Conservation (phyloP, 75 land plant genomes). For the Pinus tabuliformis region DNA sequence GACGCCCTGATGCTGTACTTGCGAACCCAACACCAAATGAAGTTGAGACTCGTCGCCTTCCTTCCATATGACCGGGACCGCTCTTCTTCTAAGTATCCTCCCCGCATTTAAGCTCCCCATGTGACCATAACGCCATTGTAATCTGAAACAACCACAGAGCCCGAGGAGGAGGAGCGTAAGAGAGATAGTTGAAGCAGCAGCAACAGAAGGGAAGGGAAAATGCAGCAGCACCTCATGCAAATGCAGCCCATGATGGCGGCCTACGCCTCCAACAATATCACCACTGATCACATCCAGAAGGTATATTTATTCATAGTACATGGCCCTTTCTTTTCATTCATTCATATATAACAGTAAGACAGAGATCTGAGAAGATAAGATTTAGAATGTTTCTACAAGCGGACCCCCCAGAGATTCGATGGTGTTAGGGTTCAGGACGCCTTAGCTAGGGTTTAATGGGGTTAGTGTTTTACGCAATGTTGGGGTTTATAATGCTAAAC, state of each 20-base stretch:
- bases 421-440: background rate
- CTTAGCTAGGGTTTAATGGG: background rate
- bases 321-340: background rate
- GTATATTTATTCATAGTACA: constrained; percentile 10
- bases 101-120: no score
- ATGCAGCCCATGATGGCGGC: constrained; percentile 64
- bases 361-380: background rate
- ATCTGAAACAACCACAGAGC: no score
- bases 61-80: no score
- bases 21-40: no score
- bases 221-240: constrained; percentile 50
- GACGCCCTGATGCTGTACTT: no score
- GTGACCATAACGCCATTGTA: no score
- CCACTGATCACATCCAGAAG: constrained; percentile 72
- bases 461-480: background rate
- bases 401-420: background rate
- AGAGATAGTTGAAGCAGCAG: no score
- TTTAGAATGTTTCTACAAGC: no score
- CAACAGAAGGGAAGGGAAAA: background rate
- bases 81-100: no score
- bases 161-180: no score
- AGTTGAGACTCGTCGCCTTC: no score
- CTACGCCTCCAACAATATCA: constrained; percentile 48
- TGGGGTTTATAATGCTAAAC: background rate
- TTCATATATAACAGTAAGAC: background rate